Base-by-base conservation (phyloP, 495 filamentous ascomycete species). In the Hyaloscypha bicolor region DNA sequence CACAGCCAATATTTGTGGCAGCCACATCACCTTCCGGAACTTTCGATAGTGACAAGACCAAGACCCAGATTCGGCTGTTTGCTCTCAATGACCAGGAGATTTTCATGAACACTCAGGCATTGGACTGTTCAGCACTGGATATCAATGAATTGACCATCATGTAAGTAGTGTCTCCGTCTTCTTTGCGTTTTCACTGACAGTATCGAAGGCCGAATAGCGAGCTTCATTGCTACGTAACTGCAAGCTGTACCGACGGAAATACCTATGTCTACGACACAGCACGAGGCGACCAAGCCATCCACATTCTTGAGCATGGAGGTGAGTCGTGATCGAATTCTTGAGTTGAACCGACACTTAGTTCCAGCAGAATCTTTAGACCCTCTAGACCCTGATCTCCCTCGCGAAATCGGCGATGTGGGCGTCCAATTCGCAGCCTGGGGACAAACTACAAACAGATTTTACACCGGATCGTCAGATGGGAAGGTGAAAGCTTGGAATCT, bases 401-500 rank as follows among this genome's bases (percentile, higher is more conserved):
- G 87, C 22, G 93, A 96, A 69, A 70, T 81, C 5, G 85, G 86
- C 25, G 95, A 98, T 73, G 88, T 90, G 0, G 95, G 95, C 0
- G 88, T 97, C 5, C 89, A 90, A 42, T 89, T 95, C 67, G 86
- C 87, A 1, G 79, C 91, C 1, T 99, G 94, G 94, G 93, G 90
- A 2, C 80, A 82, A 3, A 83, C 83, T 0, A 77, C 82, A 6
- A 86, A 91, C 59, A 81, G 90, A 0, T 86, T 97, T 55, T 97
- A 94, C 72, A 96, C 91, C n/a, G 95, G 94, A 3, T 90, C 89
- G 3, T 95, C 93, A 0, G 95, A 99, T 73, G 94, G 95, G 1
- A 80, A 90, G 0, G 81, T 99, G 8, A 97, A 93, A 63, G 83
- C 87, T 22, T 99, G 95, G 95, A 87, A 97, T 73, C 81, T 96